Percentiles rank a stretch among this genome's conserved stretches.
These are phyloP conservation scores for Chalciporus piperatus DNA, from an alignment of 768 basidiomycete genomes.

Conservation along the genomic window DNA sequence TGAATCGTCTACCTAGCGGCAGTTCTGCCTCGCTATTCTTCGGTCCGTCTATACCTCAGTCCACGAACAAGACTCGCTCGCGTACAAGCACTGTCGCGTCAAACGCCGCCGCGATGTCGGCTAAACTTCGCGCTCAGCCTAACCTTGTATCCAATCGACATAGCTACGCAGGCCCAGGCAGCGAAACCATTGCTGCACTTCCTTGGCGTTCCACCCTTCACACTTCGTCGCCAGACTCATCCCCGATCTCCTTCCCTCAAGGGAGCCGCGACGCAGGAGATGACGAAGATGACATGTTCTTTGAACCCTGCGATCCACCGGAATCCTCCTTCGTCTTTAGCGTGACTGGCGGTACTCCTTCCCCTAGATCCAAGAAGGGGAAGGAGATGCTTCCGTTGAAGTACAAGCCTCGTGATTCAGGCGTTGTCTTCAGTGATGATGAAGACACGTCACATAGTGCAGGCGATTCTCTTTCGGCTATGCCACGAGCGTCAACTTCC, in stretches of 20 bases:
- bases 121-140: constrained; percentile 15
- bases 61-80: constrained; percentile 18
- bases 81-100: constrained; percentile 22
- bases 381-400: constrained; percentile 53
- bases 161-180: constrained; percentile 58
- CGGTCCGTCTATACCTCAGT: constrained; percentile 42
- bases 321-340: constrained; percentile 57
- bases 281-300: constrained; percentile 59
- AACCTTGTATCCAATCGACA: constrained; percentile 49
- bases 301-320: constrained; percentile 40
- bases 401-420: constrained; percentile 69
- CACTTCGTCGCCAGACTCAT: constrained; percentile 50
- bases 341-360: constrained; percentile 56
- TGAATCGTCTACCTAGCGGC: constrained; percentile 50
- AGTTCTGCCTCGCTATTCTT: constrained; percentile 67
- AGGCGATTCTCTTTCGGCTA: constrained; percentile 28
- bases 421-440: constrained; percentile 61
- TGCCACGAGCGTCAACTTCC: constrained; percentile 62
- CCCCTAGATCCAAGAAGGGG: constrained; percentile 41
- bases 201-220: constrained; percentile 38
- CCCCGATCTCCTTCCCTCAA: constrained; percentile 37
- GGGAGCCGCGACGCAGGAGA: constrained; percentile 28
- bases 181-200: constrained; percentile 27
- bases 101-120: constrained; percentile 8
- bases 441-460: constrained; percentile 33